These are phyloP conservation scores for Hericium erinaceus DNA, from an alignment of 768 basidiomycete genomes.

Conservation along the genomic window DNA sequence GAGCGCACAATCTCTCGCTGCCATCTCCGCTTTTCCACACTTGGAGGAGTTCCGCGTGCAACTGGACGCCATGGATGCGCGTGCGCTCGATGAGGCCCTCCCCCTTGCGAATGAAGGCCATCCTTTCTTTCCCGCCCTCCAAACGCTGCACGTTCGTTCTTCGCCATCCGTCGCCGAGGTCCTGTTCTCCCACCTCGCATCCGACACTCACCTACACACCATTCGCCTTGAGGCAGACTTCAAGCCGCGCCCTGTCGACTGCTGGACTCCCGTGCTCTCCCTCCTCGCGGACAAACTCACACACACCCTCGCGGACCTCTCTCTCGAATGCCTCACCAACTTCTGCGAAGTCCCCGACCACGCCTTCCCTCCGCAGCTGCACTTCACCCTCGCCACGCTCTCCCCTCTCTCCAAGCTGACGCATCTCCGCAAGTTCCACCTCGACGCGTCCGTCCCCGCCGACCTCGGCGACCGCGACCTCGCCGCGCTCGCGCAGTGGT, in stretches of 20 bases:
- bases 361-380: conserved; percentile 11
- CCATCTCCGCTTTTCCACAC: conserved; percentile 9
- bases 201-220: conserved; percentile 1
- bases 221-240: conserved; percentile 13
- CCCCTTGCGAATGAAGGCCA: not conserved
- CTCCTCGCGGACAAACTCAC: conserved; percentile 10
- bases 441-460: conserved; percentile 18
- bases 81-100: conserved; percentile 5
- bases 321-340: conserved; percentile 11
- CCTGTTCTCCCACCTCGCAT: conserved; percentile 7
- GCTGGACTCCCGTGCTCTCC: conserved; percentile 11
- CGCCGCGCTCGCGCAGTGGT: conserved; percentile 19
- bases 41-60: conserved; percentile 13
- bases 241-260: conserved; percentile 12
- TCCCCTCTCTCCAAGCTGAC: conserved; percentile 18
- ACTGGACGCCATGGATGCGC: conserved; percentile 6
- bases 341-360: conserved; percentile 14
- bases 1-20: conserved; percentile 12
- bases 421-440: conserved; percentile 17
- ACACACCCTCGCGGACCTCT: conserved; percentile 5
- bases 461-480: conserved; percentile 20
- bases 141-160: conserved; percentile 7
- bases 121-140: conserved; percentile 10
- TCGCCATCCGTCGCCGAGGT: conserved; percentile 7
- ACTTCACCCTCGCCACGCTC: conserved; percentile 18